These are phyloP conservation scores for Aspergillus floridensis DNA, from an alignment of 2,329 filamentous ascomycete species.

Conservation along the genomic window DNA sequence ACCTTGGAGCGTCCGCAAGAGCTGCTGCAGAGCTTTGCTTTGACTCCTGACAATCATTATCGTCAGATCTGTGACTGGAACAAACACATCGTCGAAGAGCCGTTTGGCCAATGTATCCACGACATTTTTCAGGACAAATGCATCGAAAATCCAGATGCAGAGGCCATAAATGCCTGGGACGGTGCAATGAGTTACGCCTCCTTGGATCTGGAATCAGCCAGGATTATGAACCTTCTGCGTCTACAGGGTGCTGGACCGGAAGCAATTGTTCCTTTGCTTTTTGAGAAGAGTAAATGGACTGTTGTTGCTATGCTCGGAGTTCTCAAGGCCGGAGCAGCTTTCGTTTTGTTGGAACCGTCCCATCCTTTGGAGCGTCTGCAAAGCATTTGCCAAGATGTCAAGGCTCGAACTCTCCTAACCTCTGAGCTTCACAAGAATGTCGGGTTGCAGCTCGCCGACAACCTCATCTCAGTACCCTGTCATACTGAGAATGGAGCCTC, in stretches of 20 bases:
- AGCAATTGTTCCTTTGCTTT: slow-evolving; percentile 4
- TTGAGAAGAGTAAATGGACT: slow-evolving; percentile 13
- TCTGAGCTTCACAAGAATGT: neutral
- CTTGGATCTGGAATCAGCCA: slow-evolving; percentile 1
- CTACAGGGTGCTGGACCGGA: neutral
- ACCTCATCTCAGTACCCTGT: neutral
- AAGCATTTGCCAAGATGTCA: neutral
- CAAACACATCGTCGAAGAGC: no score
- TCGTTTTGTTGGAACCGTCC: slow-evolving; percentile 19
- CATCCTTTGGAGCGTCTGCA: slow-evolving; percentile 6
- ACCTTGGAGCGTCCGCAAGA: no score
- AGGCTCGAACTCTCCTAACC: neutral
- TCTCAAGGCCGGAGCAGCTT: slow-evolving; percentile 31
- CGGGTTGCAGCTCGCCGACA: neutral
- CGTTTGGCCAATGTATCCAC: neutral
- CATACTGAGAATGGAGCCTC: neutral
- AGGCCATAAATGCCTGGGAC: slow-evolving; percentile 13
- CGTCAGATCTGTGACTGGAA: no score
- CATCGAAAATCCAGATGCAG: neutral
- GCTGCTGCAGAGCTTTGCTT: no score
- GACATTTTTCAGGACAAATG: neutral
- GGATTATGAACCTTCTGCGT: neutral
- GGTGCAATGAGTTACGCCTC: slow-evolving; percentile 7
- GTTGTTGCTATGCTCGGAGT: slow-evolving; percentile 29
- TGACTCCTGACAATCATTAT: no score